Evolutionary conservation across 192 early-diverging fungal genomes (phyloP).

Genomic region (Phycomyces blakesleeanus): DNA sequence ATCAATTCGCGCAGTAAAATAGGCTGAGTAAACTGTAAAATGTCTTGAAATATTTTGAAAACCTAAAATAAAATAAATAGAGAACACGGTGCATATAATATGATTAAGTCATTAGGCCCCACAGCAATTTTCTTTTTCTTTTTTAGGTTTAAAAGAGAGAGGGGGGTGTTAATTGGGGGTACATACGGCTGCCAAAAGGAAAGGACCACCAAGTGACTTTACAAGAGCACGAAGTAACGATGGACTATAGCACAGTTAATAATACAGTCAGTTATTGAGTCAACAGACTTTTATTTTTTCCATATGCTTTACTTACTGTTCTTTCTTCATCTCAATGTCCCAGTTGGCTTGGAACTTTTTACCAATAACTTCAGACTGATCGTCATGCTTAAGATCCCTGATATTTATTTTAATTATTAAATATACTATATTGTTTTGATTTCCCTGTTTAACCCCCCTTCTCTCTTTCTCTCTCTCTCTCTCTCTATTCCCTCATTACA

Average conservation of each 20-base stretch:
- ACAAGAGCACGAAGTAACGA: slow-evolving; percentile 61
- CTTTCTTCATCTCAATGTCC: slow-evolving; percentile 60
- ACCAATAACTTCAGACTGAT: slow-evolving; percentile 57
- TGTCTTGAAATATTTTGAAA: slow-evolving; percentile 73
- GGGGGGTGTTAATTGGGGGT: no score
- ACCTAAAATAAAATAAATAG: slow-evolving; percentile 28
- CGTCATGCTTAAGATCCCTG: slow-evolving; percentile 53
- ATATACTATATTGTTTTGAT: background rate
- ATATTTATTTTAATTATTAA: background rate
- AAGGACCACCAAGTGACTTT: slow-evolving; percentile 56
- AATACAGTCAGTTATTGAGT: no score
- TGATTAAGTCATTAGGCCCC: no score
- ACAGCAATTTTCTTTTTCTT: no score
- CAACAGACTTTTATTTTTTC: slow-evolving; percentile 1
- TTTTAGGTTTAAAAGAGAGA: no score
- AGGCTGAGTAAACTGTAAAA: slow-evolving; percentile 73
- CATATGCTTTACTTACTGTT: slow-evolving; percentile 22
- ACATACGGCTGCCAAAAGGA: slow-evolving; percentile 58
- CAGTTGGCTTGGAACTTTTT: slow-evolving; percentile 60
- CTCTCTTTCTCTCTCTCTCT: no score
- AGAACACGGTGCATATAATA: no score
- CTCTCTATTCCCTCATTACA: no score
- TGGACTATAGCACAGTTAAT: no score
- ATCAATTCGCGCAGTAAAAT: slow-evolving; percentile 68
- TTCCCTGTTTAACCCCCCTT: background rate